phyloP scores from a whole-genome alignment of 2,329 filamentous ascomycete genomes.

The Scopulariopsis brevicaulis region DNA sequence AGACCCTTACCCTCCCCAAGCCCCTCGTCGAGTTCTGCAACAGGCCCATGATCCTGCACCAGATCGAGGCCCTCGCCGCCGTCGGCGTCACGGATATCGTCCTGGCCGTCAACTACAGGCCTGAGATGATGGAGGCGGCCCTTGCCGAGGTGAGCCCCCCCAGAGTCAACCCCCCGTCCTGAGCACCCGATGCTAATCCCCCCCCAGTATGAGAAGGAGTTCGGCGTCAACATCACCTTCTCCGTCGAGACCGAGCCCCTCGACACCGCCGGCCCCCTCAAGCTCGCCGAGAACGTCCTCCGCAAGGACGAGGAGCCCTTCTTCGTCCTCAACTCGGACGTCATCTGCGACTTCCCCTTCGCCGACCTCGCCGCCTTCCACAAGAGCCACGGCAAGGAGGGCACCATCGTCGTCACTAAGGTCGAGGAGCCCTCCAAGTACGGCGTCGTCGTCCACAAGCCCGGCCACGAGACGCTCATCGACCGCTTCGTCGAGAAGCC shows the following conservation, averaged over 20 bases:
- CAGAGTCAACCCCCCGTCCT: neutral
- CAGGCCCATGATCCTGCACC: conserved; percentile 98
- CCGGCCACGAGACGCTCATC: conserved; percentile 79
- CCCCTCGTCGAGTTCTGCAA: conserved; percentile 94
- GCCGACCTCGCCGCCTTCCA: conserved; percentile 83
- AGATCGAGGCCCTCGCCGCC: conserved; percentile 87
- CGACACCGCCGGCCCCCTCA: conserved; percentile 88
- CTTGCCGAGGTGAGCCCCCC: conserved; percentile 62
- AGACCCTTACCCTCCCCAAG: conserved; percentile 96
- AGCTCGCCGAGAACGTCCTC: conserved; percentile 85
- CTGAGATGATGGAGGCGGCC: conserved; percentile 93
- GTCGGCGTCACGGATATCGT: conserved; percentile 97
- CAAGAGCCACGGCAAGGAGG: conserved; percentile 85
- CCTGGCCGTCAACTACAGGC: conserved; percentile 95
- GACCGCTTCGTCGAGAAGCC: conserved; percentile 99
- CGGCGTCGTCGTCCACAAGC: conserved; percentile 96
- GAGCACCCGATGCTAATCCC: neutral
- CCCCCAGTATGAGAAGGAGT: conserved; percentile 74
- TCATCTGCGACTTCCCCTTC: conserved; percentile 98
- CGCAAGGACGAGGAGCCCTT: conserved; percentile 90
- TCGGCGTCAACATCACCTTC: conserved; percentile 93
- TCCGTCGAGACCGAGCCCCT: conserved; percentile 93
- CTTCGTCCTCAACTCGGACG: conserved; percentile 96
- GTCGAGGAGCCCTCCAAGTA: conserved; percentile 99
- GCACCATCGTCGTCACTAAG: conserved; percentile 97